Evolutionary conservation across 2,329 filamentous ascomycete species (phyloP).

Genomic region (Trichophyton mentagrophytes): DNA sequence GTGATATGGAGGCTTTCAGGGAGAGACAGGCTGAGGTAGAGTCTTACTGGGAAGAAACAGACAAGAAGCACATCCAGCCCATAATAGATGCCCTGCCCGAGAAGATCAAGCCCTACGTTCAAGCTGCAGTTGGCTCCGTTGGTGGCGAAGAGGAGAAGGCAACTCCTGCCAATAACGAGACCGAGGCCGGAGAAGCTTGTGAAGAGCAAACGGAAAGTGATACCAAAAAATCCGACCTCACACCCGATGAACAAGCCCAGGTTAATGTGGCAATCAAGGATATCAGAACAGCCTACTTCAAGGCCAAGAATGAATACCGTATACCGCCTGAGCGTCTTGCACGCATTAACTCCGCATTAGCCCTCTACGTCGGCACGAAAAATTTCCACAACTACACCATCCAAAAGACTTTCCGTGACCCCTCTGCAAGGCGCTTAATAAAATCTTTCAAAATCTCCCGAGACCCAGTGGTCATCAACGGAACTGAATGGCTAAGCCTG

Average conservation of each 20-base stretch:
- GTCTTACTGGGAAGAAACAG: conserved; percentile 69
- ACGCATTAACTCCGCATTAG: conserved; percentile 62
- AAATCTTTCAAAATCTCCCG: conserved; percentile 74
- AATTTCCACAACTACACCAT: conserved; percentile 99
- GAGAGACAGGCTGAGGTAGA: conserved; percentile 63
- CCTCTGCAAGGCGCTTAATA: conserved; percentile 79
- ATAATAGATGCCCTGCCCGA: conserved; percentile 39
- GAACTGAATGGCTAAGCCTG: conserved; percentile 88
- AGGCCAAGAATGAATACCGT: conserved; percentile 74
- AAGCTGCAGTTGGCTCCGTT: conserved; percentile 23
- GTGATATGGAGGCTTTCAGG: conserved; percentile 55
- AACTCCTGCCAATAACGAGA: not conserved
- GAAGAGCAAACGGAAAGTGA: conserved; percentile 12
- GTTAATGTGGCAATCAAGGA: conserved; percentile 55
- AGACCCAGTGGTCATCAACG: conserved; percentile 68
- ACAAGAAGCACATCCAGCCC: conserved; percentile 67
- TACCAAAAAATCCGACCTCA: not conserved
- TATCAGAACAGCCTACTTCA: conserved; percentile 69
- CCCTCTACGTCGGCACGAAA: conserved; percentile 65
- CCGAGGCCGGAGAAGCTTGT: not conserved
- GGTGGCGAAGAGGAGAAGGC: not conserved
- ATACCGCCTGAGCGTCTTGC: conserved; percentile 58
- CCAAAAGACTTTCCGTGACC: conserved; percentile 67
- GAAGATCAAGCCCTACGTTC: conserved; percentile 28
- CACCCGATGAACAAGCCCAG: conserved; percentile 21